Evolutionary conservation across 805 yeast genomes (phyloP).

Genomic region (Candida coleopterorum): DNA sequence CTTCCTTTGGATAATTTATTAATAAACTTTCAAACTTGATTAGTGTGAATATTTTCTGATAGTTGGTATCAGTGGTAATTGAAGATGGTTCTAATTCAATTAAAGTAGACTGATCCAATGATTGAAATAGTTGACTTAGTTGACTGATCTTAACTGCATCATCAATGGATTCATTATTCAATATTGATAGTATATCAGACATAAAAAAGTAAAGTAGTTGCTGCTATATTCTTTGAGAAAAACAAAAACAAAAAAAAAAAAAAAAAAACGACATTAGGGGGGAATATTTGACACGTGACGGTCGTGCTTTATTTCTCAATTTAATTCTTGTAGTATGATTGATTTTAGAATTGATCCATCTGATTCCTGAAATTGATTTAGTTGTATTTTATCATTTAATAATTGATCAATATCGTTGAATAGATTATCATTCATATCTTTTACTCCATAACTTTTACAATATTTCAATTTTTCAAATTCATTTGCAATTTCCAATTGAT

Average conservation of each 20-base stretch:
- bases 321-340: slow-evolving; percentile 9
- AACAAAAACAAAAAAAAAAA: too few relatives aligned
- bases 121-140: neutral
- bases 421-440: slow-evolving; percentile 1
- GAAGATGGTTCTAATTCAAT: slow-evolving; percentile 1
- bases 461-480: slow-evolving; percentile 10
- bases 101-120: neutral
- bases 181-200: neutral
- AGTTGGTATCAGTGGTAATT: neutral
- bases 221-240: too few relatives aligned
- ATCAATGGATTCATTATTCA: slow-evolving; percentile 1
- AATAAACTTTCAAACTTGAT: slow-evolving; percentile 5
- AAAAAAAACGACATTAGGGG: too few relatives aligned
- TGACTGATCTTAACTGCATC: slow-evolving; percentile 3
- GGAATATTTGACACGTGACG: too few relatives aligned
- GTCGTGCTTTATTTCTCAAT: too few relatives aligned
- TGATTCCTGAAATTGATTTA: slow-evolving; percentile 4
- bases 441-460: slow-evolving; percentile 7
- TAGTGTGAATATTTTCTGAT: neutral
- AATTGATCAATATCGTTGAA: slow-evolving; percentile 2
- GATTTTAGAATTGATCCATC: slow-evolving; percentile 6
- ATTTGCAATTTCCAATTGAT: slow-evolving; percentile 70
- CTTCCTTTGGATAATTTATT: slow-evolving; percentile 3
- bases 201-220: too few relatives aligned
- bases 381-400: slow-evolving; percentile 5